Percentiles rank a stretch among this genome's conserved stretches.
phyloP scores from a whole-genome alignment of 768 basidiomycete species.

The Boletus speciosus region DNA sequence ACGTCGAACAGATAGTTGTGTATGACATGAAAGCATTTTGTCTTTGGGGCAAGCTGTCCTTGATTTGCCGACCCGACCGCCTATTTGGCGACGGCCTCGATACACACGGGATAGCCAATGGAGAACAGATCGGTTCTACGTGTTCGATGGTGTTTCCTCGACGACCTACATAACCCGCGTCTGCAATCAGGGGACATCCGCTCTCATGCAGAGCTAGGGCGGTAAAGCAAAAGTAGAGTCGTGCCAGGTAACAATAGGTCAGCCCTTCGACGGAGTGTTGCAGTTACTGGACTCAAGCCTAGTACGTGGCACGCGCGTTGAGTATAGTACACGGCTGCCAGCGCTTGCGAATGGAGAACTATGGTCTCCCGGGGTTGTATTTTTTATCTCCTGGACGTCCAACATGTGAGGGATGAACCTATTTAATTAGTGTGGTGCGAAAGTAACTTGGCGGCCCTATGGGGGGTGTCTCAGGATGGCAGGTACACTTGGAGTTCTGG shows the following conservation, averaged over 20 bases:
- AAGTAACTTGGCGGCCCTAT: background rate
- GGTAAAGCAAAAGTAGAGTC: background rate
- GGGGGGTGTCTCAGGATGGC: conserved; percentile 22
- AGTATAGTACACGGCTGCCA: background rate
- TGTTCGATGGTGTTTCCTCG: background rate
- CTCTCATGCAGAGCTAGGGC: background rate
- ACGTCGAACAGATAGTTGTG: background rate
- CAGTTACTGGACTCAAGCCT: background rate
- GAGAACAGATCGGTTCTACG: background rate
- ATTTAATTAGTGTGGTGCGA: background rate
- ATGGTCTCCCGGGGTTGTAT: background rate
- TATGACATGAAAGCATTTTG: background rate
- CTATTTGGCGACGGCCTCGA: background rate
- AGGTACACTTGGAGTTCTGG: conserved; percentile 13
- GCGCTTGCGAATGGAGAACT: background rate
- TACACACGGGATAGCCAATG: background rate
- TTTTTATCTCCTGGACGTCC: background rate
- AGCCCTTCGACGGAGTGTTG: background rate
- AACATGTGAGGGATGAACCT: background rate
- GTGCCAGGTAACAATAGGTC: background rate
- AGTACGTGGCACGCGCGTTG: background rate
- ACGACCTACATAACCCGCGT: background rate
- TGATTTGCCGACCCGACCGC: background rate
- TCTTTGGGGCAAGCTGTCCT: background rate
- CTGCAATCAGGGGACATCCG: background rate